phyloP scores from a whole-genome alignment of 345 rosid genomes.

The Hibiscus syriacus region DNA sequence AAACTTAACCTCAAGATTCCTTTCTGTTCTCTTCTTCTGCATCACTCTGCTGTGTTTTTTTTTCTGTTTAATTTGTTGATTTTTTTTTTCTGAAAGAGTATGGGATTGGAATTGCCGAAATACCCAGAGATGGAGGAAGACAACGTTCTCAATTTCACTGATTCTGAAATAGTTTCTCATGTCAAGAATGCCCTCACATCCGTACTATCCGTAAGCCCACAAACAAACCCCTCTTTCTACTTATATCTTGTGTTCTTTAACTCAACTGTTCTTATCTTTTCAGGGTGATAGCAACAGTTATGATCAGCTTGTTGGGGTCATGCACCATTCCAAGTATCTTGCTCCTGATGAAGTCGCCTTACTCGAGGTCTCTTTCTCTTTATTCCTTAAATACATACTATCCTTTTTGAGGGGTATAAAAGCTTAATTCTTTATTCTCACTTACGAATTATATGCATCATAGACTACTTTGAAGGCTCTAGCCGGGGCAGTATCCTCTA shows the following conservation, averaged over 20 bases:
- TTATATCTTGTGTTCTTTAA: neutral
- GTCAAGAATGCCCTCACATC: constrained; percentile 46
- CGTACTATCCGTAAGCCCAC: constrained; percentile 26
- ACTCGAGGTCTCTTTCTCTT: constrained; percentile 46
- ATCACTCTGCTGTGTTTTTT: neutral
- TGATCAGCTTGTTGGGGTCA: constrained; percentile 50
- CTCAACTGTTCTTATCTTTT: neutral
- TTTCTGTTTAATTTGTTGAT: neutral
- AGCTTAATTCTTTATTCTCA: neutral
- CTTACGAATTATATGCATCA: constrained; percentile 1
- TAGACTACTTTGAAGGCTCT: constrained; percentile 65
- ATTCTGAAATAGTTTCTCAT: constrained; percentile 37
- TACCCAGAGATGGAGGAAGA: constrained; percentile 21
- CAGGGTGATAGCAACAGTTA: constrained; percentile 59
- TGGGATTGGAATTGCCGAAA: constrained; percentile 21
- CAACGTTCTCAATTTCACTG: constrained; percentile 21
- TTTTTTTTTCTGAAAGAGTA: no score
- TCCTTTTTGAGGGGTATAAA: neutral
- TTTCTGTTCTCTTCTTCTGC: neutral
- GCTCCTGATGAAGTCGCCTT: constrained; percentile 52
- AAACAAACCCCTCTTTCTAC: neutral
- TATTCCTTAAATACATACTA: neutral
- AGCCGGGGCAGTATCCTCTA: constrained; percentile 58
- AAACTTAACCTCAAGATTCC: neutral
- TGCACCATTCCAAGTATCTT: constrained; percentile 39